A percentile compares a stretch with the other conserved stretches of the same genome.
phyloP scores from a whole-genome alignment of 805 yeast species.

The Wickerhamiella sergipiensis region DNA sequence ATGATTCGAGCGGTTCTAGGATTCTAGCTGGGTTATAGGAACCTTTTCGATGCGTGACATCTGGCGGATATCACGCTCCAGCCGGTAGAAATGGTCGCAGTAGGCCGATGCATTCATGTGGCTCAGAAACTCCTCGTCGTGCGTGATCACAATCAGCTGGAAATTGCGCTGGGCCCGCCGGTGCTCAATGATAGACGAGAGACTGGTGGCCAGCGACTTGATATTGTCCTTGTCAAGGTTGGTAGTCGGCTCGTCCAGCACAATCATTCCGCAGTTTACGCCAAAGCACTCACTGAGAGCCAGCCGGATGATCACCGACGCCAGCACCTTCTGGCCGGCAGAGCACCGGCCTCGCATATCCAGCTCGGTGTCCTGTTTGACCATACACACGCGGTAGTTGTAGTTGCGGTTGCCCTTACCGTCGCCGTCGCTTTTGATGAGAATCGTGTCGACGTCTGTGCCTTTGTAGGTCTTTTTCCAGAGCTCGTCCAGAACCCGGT shows the following conservation, averaged over 20 bases:
- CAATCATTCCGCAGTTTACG: constrained; percentile 84
- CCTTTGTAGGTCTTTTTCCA: constrained; percentile 95
- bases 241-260: constrained; percentile 96
- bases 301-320: constrained; percentile 77
- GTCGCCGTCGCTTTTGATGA: constrained; percentile 68
- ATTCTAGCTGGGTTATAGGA: constrained; percentile 18
- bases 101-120: constrained; percentile 76
- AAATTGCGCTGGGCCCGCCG: constrained; percentile 74
- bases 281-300: constrained; percentile 96
- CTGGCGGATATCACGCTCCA: constrained; percentile 68
- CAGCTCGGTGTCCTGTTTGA: constrained; percentile 75
- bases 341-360: constrained; percentile 98
- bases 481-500: constrained; percentile 71
- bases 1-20: too few species aligned
- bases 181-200: constrained; percentile 58
- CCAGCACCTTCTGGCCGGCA: constrained; percentile 93
- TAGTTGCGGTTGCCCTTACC: constrained; percentile 41
- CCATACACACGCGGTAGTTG: constrained; percentile 91
- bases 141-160: constrained; percentile 91
- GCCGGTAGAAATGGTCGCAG: constrained; percentile 75
- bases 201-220: constrained; percentile 71
- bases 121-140: constrained; percentile 80
- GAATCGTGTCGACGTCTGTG: constrained; percentile 84
- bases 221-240: constrained; percentile 83
- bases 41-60: constrained; percentile 57